Base-by-base conservation (phyloP, 148 eudicot genomes). In the Diospyros kaki region DNA sequence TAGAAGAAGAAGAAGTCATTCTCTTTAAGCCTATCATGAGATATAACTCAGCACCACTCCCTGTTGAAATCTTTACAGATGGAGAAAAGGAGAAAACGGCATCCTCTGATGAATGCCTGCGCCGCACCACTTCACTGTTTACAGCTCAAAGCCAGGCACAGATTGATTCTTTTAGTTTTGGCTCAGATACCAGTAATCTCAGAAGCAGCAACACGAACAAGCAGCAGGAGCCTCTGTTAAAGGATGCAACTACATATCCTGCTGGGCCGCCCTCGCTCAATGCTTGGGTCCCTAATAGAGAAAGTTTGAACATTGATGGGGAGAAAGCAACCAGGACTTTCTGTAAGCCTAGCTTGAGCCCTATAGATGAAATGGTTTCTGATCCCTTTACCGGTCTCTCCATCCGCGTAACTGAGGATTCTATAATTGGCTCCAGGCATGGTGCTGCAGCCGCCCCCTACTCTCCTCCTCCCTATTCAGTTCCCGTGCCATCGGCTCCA, bases 1-100 rank as follows among this genome's bases (percentile, higher is more conserved):
- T 78, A 13, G 98, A 94, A 51, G 98, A 92, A 71, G 99, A 92
- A 75, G 98, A 94, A 83, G 93, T 86, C 64, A 95, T 95, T 66
- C 90, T 95, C 69, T 92, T 95, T 78, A 90, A 88, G 88, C 99
- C 99, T 28, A 81, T 95, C 41, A 73, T 78, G 4, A 81, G 99
- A 69, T 84, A 80, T 69, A 95, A 92, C 66, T 95, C 98, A 4
- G 97, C 84, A 48, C 98, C 98, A 10, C 53, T 94, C 17, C 68
- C 66, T 66, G 59, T 52, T 46, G 70, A 77, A 63, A 51, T 40
- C 48, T 53, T 48, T 12, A 18, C 15, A 4, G 75, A 64, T 18
- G 41, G 15, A 43, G 1, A 2, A 48, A 69, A 69, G 58, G 83
- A 66, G 62, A 74, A 72, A 65, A 39, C 59, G 55, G 75, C 79